Conservation (phyloP, 1,284 basidiomycete species). For the Rhodotorula glutinis region DNA sequence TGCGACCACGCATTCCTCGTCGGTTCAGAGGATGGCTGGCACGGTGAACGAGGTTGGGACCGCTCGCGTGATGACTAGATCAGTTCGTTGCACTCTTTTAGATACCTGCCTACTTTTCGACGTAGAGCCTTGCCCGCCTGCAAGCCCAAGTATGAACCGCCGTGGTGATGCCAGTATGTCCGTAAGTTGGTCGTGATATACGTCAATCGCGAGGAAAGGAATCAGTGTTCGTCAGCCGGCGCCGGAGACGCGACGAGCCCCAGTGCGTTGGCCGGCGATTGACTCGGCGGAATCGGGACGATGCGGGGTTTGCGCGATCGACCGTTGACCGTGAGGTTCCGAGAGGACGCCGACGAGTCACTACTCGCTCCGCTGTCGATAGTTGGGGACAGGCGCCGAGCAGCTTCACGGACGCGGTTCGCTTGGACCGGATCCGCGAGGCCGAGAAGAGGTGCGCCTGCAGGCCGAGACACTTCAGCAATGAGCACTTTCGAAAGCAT, state of each 20-base stretch:
- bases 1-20: constrained; percentile 71
- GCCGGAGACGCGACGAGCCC: neutral
- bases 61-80: neutral
- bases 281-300: neutral
- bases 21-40: constrained; percentile 55
- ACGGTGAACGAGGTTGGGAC: constrained; percentile 46
- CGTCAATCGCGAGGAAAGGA: neutral
- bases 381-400: neutral
- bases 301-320: neutral
- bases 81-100: neutral
- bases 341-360: neutral
- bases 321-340: neutral
- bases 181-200: too few relatives aligned
- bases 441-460: neutral
- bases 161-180: too few relatives aligned
- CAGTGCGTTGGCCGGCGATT: neutral
- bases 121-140: too few relatives aligned
- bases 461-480: neutral
- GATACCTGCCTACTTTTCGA: neutral
- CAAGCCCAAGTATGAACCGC: too few relatives aligned
- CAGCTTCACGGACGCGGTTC: neutral
- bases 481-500: neutral
- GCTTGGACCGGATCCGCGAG: neutral
- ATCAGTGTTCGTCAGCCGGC: neutral
- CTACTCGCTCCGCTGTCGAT: neutral